Conservation (phyloP, 2,329 filamentous ascomycete genomes). For the Pseudogymnoascus sp. region DNA sequence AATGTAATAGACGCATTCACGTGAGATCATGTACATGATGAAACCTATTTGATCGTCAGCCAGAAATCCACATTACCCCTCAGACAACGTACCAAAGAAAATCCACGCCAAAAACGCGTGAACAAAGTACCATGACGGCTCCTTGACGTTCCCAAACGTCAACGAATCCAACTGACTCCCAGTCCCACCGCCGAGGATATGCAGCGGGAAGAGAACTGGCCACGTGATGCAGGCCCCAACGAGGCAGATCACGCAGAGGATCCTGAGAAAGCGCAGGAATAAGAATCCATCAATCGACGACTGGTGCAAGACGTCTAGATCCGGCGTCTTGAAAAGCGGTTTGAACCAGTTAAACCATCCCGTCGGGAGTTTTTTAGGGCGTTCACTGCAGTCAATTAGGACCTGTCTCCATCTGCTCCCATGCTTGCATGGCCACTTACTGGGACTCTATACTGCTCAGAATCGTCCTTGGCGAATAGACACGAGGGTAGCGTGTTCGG, state of each 20-base stretch:
- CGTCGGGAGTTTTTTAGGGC: slow-evolving; percentile 22
- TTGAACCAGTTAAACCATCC: slow-evolving; percentile 31
- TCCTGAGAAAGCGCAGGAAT: slow-evolving; percentile 57
- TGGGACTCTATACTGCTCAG: slow-evolving; percentile 40
- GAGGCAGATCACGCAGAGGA: slow-evolving; percentile 50
- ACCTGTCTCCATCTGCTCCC: not conserved
- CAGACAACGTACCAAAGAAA: slow-evolving; percentile 39
- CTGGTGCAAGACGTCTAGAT: slow-evolving; percentile 47
- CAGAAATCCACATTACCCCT: not conserved
- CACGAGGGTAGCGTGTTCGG: slow-evolving; percentile 40
- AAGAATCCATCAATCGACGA: slow-evolving; percentile 60
- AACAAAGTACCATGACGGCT: slow-evolving; percentile 47
- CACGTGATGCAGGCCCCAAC: slow-evolving; percentile 55
- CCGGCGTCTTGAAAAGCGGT: slow-evolving; percentile 26
- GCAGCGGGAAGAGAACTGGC: slow-evolving; percentile 58
- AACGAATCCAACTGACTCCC: slow-evolving; percentile 49
- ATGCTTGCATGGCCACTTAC: slow-evolving; percentile 29
- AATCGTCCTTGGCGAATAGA: slow-evolving; percentile 49
- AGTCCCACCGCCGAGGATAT: slow-evolving; percentile 50
- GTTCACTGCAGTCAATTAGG: slow-evolving; percentile 22
- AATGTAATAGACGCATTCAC: slow-evolving; percentile 61
- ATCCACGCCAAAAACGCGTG: slow-evolving; percentile 55
- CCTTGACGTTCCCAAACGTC: slow-evolving; percentile 49
- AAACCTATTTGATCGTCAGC: slow-evolving; percentile 33
- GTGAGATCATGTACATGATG: slow-evolving; percentile 57